Evolutionary conservation across 2,329 filamentous ascomycete genomes (phyloP).

Genomic region (Penicillium sp.): DNA sequence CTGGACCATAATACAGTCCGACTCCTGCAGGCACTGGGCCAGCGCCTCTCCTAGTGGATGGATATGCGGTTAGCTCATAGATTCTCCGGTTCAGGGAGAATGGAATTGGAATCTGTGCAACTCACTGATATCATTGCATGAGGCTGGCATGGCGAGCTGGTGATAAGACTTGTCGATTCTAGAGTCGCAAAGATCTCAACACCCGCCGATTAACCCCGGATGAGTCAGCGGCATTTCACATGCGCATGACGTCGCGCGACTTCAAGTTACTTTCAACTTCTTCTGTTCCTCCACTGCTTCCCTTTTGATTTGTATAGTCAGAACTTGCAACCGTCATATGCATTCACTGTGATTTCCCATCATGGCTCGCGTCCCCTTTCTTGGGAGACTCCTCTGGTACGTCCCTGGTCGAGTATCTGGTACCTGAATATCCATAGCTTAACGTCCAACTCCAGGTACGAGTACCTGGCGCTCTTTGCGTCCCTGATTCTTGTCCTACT

Average conservation of each 20-base stretch:
- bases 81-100: not conserved
- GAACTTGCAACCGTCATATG: not conserved
- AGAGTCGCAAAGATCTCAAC: constrained; percentile 16
- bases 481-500: constrained; percentile 78
- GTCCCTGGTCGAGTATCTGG: constrained; percentile 6
- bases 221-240: constrained; percentile 36
- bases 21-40: constrained; percentile 90
- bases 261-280: not conserved
- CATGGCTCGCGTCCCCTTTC: constrained; percentile 58
- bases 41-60: constrained; percentile 69
- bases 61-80: constrained; percentile 16
- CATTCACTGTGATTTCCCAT: constrained; percentile 8
- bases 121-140: constrained; percentile 94
- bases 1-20: constrained; percentile 91
- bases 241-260: constrained; percentile 22
- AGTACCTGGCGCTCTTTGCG: constrained; percentile 80
- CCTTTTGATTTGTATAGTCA: not conserved
- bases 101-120: constrained; percentile 17
- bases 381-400: constrained; percentile 56
- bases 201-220: constrained; percentile 24
- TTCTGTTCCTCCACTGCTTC: not conserved
- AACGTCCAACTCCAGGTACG: constrained; percentile 51
- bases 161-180: not conserved
- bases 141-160: constrained; percentile 70
- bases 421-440: constrained; percentile 2